These are phyloP conservation scores for Sarocladiaceae sp. DNA, from an alignment of 2,329 filamentous ascomycete species.

Conservation along the genomic window DNA sequence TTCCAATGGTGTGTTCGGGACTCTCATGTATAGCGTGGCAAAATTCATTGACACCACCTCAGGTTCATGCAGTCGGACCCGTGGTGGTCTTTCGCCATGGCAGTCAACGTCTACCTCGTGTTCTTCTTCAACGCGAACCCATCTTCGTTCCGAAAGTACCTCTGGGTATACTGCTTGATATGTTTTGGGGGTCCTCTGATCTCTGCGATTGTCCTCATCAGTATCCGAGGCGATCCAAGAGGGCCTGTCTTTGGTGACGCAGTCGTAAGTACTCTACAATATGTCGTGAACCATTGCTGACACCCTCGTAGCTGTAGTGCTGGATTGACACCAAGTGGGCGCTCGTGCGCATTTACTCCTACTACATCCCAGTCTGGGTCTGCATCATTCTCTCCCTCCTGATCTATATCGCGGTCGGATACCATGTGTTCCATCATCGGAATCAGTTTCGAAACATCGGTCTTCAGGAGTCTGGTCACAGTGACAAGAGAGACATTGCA, in stretches of 20 bases:
- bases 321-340: conserved; percentile 54
- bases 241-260: conserved; percentile 51
- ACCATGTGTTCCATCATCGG: conserved; percentile 54
- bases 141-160: conserved; percentile 63
- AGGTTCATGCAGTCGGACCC: conserved; percentile 76
- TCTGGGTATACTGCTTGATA: conserved; percentile 63
- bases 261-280: conserved; percentile 35
- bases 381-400: conserved; percentile 50
- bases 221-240: conserved; percentile 38
- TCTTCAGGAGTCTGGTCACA: conserved; percentile 19
- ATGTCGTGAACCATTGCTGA: conserved; percentile 13
- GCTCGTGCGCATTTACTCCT: conserved; percentile 52
- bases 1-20: conserved; percentile 57
- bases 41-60: background rate
- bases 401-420: conserved; percentile 54
- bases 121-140: conserved; percentile 54
- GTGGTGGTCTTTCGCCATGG: conserved; percentile 78
- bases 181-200: conserved; percentile 70
- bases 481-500: conserved; percentile 17
- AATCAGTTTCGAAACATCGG: conserved; percentile 48
- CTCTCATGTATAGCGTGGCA: background rate
- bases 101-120: conserved; percentile 71
- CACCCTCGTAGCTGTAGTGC: conserved; percentile 48
- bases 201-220: conserved; percentile 62
- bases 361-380: conserved; percentile 58